Conservation (phyloP, 2,329 filamentous ascomycete species). For the Pyrenochaeta sp. region DNA sequence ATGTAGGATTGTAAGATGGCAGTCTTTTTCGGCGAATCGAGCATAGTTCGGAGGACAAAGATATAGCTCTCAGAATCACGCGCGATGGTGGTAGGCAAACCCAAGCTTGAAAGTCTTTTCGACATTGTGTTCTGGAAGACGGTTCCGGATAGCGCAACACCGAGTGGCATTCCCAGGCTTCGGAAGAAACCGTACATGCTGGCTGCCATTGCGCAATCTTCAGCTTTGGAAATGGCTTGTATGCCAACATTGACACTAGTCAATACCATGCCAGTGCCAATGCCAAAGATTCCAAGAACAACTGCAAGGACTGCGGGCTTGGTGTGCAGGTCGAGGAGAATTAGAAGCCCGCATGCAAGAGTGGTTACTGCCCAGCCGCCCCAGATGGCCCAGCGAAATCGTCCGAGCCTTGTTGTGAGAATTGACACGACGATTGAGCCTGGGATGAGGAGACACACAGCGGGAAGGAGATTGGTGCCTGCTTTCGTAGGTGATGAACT, state of each 20-base stretch:
- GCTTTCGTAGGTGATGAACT: slow-evolving; percentile 43
- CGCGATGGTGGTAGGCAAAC: slow-evolving; percentile 32
- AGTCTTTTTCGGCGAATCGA: slow-evolving; percentile 15
- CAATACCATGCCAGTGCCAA: slow-evolving; percentile 55
- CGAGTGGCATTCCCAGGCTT: slow-evolving; percentile 56
- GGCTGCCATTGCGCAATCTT: slow-evolving; percentile 46
- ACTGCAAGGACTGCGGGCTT: slow-evolving; percentile 47
- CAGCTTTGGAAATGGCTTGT: slow-evolving; percentile 47
- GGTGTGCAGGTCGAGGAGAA: slow-evolving; percentile 48
- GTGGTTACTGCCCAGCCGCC: slow-evolving; percentile 52
- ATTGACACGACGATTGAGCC: slow-evolving; percentile 35
- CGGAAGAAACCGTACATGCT: slow-evolving; percentile 51
- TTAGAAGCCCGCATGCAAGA: slow-evolving; percentile 48
- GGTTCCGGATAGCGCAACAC: slow-evolving; percentile 49
- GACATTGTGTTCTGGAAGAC: slow-evolving; percentile 55
- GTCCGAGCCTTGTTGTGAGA: slow-evolving; percentile 34
- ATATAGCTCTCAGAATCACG: slow-evolving; percentile 41
- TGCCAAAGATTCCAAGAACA: slow-evolving; percentile 49
- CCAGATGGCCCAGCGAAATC: slow-evolving; percentile 54
- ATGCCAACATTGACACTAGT: slow-evolving; percentile 51
- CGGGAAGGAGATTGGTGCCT: slow-evolving; percentile 51
- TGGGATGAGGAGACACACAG: slow-evolving; percentile 43
- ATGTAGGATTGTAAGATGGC: slow-evolving; percentile 34
- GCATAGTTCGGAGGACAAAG: slow-evolving; percentile 29
- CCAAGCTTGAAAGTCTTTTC: slow-evolving; percentile 28